Base-by-base conservation (phyloP, 1,284 basidiomycete species). In the Trichosporon ovoides region DNA sequence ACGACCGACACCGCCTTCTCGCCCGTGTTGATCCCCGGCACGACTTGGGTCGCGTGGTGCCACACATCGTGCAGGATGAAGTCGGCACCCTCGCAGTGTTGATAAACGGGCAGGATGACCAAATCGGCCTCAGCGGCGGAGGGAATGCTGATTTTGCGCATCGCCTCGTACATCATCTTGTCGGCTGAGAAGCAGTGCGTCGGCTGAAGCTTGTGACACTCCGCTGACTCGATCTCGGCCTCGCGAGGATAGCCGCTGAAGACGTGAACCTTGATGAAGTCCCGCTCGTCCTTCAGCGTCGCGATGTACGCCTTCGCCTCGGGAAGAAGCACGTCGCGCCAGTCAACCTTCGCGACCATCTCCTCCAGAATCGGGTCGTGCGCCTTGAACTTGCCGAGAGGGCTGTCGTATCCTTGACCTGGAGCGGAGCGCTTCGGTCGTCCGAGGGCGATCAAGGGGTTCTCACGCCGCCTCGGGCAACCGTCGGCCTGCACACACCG, bases 81-180 rank as follows among this genome's bases (percentile, higher is more conserved):
- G 36, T 73, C 62, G 55, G 70, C 62, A 16, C 46, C 48, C 24
- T 35, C 51, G 55, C 77, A 76, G 40, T 74, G 70, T 61, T 80
- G 78, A 64, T 77, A 80, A 35, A 76, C 77, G 1, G 79, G 79
- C 6, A 80, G 60, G 19, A 79, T 67, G 49, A 79, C 68, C 53
- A 80, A 68, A 14, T 79, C 77, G 5, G 79, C 79, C 40, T 80
- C 74, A n/a, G 74, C 71, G 3, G 76, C 70, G 0, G n/a, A n/a
- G n/a, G 71, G 62, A 4, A 77, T 75, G 9, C 66, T 69, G 6
- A 78, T 64, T 14, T 70, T 63, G 10, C 73, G 64, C 55, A 77
- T 65, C 2, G 74, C 75, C 31, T 64, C 59, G 58, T 78, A 77
- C 61, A 77, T 59, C 58, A 76, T 72, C 38, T 62, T 66, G 61